A percentile compares a stretch with the other conserved stretches of the same genome.
Evolutionary conservation across 2,329 filamentous ascomycete genomes (phyloP).

Genomic region (Magnaporthales sp.): DNA sequence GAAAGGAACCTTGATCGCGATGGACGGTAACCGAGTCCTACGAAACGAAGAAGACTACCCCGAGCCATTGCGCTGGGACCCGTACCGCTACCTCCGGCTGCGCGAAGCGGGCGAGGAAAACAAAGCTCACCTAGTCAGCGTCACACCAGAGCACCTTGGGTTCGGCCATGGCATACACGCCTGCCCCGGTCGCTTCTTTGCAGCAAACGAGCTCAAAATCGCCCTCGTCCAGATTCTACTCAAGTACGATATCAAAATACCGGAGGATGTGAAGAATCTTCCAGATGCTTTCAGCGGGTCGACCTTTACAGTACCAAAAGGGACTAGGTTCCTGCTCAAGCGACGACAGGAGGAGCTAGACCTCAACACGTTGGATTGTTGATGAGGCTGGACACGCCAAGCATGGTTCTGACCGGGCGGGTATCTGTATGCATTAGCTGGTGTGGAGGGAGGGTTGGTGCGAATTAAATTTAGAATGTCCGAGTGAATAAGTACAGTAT

Average conservation of each 20-base stretch:
- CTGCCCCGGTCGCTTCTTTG: conserved; percentile 40
- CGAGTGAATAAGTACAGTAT: too few relatives aligned
- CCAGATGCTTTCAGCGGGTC: neutral
- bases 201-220: conserved; percentile 35
- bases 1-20: neutral
- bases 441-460: too few relatives aligned
- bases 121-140: neutral
- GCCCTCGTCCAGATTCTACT: conserved; percentile 30
- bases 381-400: too few relatives aligned
- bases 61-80: neutral
- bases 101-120: neutral
- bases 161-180: conserved; percentile 39
- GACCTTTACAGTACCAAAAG: neutral
- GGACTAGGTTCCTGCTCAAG: neutral
- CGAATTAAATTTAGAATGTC: too few relatives aligned
- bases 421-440: too few relatives aligned
- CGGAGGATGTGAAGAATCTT: neutral
- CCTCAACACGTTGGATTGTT: neutral
- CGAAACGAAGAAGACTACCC: neutral
- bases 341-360: neutral
- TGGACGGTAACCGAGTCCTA: neutral
- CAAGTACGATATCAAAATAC: conserved; percentile 20
- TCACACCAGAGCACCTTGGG: conserved; percentile 22
- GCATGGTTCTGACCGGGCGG: too few relatives aligned
- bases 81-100: neutral